Evolutionary conservation across 768 basidiomycete species (phyloP).

Genomic region (Kwoniella bestiolae): DNA sequence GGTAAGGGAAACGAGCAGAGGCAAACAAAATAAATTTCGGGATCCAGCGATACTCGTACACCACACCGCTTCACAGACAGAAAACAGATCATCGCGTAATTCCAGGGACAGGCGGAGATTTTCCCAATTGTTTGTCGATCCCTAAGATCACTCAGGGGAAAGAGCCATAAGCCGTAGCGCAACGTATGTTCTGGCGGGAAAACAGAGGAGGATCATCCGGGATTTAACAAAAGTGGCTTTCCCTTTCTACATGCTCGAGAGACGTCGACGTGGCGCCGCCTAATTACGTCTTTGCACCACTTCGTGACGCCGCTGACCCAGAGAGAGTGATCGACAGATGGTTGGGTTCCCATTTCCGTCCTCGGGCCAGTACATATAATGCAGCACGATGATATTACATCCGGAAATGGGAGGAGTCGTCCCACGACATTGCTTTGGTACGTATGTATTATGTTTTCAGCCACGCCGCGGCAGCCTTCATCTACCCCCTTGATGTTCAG

Average conservation of each 20-base stretch:
- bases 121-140: conserved; percentile 6
- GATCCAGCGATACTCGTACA: no score
- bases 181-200: no score
- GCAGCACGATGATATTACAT: no score
- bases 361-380: no score
- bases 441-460: no score
- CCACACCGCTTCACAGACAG: no score
- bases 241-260: neutral
- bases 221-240: neutral
- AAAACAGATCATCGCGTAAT: neutral
- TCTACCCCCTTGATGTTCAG: no score
- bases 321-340: neutral
- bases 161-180: neutral
- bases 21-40: no score
- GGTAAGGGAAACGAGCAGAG: no score
- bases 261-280: neutral
- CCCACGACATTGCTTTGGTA: no score
- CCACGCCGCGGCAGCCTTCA: no score
- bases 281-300: neutral
- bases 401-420: no score
- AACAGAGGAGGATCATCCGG: neutral
- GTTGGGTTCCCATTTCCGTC: neutral
- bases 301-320: neutral
- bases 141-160: conserved; percentile 13
- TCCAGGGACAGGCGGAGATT: neutral